These are phyloP conservation scores for Suhomyces chickasaworum DNA, from an alignment of 1,139 yeast species.

Conservation along the genomic window DNA sequence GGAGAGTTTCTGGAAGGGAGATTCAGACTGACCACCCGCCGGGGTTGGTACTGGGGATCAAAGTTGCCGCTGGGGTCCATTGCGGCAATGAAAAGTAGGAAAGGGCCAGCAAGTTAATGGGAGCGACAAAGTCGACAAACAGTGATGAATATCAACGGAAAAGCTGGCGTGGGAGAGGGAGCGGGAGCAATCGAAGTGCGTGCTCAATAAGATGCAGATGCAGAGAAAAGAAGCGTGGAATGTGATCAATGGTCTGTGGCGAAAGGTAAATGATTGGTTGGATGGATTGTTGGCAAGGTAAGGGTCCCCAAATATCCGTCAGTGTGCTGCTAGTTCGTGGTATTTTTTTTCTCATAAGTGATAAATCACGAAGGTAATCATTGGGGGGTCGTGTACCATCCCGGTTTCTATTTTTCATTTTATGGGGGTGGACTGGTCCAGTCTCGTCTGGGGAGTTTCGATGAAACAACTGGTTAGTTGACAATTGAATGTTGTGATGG, in stretches of 20 bases:
- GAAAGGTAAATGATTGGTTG: neutral
- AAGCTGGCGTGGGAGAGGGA: constrained; percentile 1
- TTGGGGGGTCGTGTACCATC: constrained; percentile 6
- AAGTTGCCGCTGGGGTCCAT: constrained; percentile 10
- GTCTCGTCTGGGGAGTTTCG: neutral
- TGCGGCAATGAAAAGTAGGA: neutral
- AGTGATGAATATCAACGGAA: neutral
- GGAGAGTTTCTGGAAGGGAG: constrained; percentile 7
- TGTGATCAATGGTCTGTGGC: neutral
- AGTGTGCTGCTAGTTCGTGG: constrained; percentile 1
- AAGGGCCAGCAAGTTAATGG: neutral
- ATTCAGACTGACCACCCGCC: constrained; percentile 13
- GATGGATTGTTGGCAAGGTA: constrained; percentile 3
- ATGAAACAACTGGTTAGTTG: no score
- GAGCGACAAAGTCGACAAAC: neutral
- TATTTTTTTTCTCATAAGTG: constrained; percentile 3
- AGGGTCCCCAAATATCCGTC: constrained; percentile 5
- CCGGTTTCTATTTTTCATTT: constrained; percentile 1
- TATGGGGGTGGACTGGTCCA: no score
- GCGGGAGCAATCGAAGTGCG: constrained; percentile 2
- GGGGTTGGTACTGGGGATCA: constrained; percentile 10
- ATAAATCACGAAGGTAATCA: constrained; percentile 6
- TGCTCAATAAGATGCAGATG: neutral
- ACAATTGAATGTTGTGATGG: no score
- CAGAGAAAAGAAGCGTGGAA: neutral